Evolutionary conservation across 257 asterid genomes (phyloP).

Genomic region (Solanum tarijense): DNA sequence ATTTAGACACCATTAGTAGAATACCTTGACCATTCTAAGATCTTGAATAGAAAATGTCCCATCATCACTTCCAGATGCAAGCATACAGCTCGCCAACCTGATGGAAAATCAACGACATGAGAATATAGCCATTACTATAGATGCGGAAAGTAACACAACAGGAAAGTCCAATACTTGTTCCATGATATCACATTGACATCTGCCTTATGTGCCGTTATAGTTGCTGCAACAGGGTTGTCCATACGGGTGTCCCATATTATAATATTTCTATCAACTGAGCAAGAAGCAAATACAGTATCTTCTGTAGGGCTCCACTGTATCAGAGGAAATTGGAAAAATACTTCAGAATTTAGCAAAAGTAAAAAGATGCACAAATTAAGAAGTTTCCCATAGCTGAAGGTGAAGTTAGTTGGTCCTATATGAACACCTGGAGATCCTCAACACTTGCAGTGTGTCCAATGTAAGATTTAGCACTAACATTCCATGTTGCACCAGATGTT

Average conservation of each 20-base stretch:
- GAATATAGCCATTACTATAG: neutral
- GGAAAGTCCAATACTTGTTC: slow-evolving; percentile 57
- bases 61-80: slow-evolving; percentile 96
- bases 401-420: neutral
- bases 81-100: slow-evolving; percentile 83
- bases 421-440: slow-evolving; percentile 72
- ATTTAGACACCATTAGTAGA: neutral
- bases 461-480: slow-evolving; percentile 36
- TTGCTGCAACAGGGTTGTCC: slow-evolving; percentile 71
- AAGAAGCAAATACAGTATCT: slow-evolving; percentile 67
- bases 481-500: slow-evolving; percentile 67
- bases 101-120: slow-evolving; percentile 7
- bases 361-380: neutral
- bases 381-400: neutral
- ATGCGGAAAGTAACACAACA: neutral
- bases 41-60: slow-evolving; percentile 86
- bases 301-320: slow-evolving; percentile 96
- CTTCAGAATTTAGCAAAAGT: neutral
- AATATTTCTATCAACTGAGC: slow-evolving; percentile 81
- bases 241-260: slow-evolving; percentile 82
- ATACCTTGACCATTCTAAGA: slow-evolving; percentile 80
- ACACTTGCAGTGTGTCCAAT: slow-evolving; percentile 57
- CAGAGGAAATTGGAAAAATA: neutral
- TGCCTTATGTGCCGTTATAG: slow-evolving; percentile 72
- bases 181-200: slow-evolving; percentile 96